Conservation (phyloP, 345 rosid genomes). For the Linum lewisii region DNA sequence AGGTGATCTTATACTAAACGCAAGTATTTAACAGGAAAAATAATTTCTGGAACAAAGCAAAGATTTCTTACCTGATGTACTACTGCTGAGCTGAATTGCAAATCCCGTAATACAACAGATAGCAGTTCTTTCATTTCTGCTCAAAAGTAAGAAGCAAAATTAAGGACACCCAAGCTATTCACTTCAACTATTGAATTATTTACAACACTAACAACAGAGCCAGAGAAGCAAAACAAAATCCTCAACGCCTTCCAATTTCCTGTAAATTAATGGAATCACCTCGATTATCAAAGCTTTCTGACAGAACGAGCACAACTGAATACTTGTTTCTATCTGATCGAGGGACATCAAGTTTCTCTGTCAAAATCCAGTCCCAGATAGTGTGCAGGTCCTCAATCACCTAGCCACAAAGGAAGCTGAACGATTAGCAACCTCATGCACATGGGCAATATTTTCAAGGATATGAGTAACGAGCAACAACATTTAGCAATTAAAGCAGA, state of each 20-base stretch:
- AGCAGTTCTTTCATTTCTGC: conserved; percentile 86
- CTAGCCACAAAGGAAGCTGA: conserved; percentile 20
- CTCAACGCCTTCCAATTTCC: not conserved
- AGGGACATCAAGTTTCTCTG: conserved; percentile 54
- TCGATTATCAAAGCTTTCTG: conserved; percentile 74
- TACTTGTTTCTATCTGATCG: conserved; percentile 56
- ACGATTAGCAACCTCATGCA: too few relatives aligned
- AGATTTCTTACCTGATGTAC: conserved; percentile 66
- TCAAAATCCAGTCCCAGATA: conserved; percentile 85
- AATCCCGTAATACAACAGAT: conserved; percentile 58
- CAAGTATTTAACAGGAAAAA: conserved; percentile 1
- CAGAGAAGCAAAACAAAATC: not conserved
- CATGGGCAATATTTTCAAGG: not conserved
- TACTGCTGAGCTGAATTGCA: conserved; percentile 71
- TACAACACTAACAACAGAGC: not conserved
- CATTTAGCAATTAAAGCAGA: not conserved
- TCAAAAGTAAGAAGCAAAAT: conserved; percentile 13
- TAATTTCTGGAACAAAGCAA: not conserved
- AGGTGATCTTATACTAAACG: not conserved
- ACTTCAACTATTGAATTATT: not conserved
- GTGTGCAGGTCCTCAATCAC: conserved; percentile 73
- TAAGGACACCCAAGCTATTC: conserved; percentile 10
- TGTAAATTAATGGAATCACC: conserved; percentile 32
- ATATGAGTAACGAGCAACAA: not conserved
- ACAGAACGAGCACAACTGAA: conserved; percentile 76